phyloP scores from a whole-genome alignment of 805 yeast species.

The Schwanniomyces occidentalis region DNA sequence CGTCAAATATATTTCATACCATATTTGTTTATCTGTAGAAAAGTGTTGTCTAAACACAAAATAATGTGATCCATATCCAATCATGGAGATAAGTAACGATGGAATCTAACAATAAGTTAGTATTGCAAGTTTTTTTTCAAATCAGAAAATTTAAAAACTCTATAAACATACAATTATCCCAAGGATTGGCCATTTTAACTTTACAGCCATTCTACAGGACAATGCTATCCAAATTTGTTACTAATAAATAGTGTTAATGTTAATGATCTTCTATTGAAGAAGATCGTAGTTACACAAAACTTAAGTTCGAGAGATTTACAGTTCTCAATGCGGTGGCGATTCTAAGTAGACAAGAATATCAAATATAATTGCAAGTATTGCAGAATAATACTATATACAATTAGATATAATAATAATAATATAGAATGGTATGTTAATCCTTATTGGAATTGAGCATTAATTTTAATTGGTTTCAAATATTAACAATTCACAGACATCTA shows the following conservation, averaged over 20 bases:
- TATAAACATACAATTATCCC: slow-evolving; percentile 40
- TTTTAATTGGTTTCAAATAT: background rate
- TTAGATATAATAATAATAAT: slow-evolving; percentile 1
- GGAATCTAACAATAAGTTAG: slow-evolving; percentile 56
- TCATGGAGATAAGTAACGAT: slow-evolving; percentile 48
- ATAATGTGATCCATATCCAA: slow-evolving; percentile 65
- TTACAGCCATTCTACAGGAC: slow-evolving; percentile 33
- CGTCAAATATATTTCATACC: slow-evolving; percentile 47
- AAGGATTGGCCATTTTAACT: slow-evolving; percentile 49
- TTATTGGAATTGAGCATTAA: background rate
- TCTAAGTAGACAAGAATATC: too few species aligned
- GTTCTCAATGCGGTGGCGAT: slow-evolving; percentile 13
- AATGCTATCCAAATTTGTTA: background rate
- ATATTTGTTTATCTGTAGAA: slow-evolving; percentile 37
- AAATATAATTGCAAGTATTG: slow-evolving; percentile 1
- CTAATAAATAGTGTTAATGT: background rate
- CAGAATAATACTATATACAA: background rate
- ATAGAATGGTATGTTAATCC: slow-evolving; percentile 9
- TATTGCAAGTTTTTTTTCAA: slow-evolving; percentile 1
- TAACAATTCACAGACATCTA: slow-evolving; percentile 61
- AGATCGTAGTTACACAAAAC: slow-evolving; percentile 12
- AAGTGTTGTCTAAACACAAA: slow-evolving; percentile 52
- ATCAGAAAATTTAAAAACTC: background rate
- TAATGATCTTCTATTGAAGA: background rate
- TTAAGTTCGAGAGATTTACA: background rate